Conservation (phyloP, 1,139 yeast species). For the Protomyces arabidopsidicola region DNA sequence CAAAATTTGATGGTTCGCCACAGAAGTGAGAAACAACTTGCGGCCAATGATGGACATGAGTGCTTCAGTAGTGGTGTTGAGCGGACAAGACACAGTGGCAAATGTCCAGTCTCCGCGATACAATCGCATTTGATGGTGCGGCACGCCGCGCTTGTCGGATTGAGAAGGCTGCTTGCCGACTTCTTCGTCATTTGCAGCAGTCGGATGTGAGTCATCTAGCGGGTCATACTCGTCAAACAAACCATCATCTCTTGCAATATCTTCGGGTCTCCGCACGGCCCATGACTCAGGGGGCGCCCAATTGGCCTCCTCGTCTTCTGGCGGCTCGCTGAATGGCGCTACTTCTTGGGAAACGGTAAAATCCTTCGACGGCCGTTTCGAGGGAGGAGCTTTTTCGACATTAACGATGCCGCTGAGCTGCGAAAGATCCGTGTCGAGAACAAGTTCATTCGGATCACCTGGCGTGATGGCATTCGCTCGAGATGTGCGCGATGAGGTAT, state of each 20-base stretch:
- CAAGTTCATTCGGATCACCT: constrained; percentile 7
- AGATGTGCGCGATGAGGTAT: not conserved
- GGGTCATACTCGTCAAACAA: constrained; percentile 7
- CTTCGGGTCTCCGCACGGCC: constrained; percentile 29
- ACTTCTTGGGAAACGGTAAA: constrained; percentile 14
- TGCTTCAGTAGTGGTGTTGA: constrained; percentile 73
- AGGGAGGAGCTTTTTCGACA: constrained; percentile 30
- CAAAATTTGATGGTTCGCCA: constrained; percentile 71
- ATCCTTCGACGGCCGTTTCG: constrained; percentile 27
- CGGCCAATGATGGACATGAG: constrained; percentile 62
- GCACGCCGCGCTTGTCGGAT: not conserved
- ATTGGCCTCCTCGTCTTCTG: constrained; percentile 10
- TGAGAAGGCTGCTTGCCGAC: not conserved
- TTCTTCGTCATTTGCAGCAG: not conserved
- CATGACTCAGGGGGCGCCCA: constrained; percentile 33
- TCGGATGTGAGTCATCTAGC: constrained; percentile 2
- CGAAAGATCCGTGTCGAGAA: constrained; percentile 24
- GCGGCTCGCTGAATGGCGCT: constrained; percentile 11
- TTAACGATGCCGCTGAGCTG: constrained; percentile 17
- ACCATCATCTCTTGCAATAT: constrained; percentile 18
- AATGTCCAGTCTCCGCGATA: constrained; percentile 78
- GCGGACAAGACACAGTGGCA: constrained; percentile 69
- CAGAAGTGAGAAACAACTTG: constrained; percentile 69
- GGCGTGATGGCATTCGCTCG: not conserved
- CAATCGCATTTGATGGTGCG: constrained; percentile 55